Conservation (phyloP, 1,284 basidiomycete species). For the Cryptococcus jaspeensis region DNA sequence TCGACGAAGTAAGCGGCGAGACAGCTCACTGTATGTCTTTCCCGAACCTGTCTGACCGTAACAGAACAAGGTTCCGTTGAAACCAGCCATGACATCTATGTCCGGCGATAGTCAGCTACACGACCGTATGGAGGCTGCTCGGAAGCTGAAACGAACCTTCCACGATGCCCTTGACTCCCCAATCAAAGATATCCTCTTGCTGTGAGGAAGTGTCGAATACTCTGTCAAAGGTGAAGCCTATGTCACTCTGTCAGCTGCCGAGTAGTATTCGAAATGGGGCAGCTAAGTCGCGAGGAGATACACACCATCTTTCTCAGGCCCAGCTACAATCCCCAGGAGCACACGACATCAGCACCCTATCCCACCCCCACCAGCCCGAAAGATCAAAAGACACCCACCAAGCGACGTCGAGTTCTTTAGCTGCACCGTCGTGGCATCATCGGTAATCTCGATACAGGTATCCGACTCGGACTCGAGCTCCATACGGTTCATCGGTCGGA, state of each 20-base stretch:
- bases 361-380: background rate
- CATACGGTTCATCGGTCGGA: conserved; percentile 91
- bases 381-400: conserved; percentile 58
- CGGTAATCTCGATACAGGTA: conserved; percentile 79
- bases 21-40: conserved; percentile 69
- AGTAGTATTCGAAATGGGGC: too few species aligned
- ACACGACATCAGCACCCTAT: conserved; percentile 2
- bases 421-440: conserved; percentile 76
- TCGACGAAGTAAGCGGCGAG: background rate
- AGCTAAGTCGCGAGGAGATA: background rate
- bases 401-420: conserved; percentile 65
- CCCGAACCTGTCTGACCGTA: conserved; percentile 99
- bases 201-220: conserved; percentile 91
- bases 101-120: conserved; percentile 11
- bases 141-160: conserved; percentile 30
- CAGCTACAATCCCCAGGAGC: conserved; percentile 29
- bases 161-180: conserved; percentile 83
- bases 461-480: conserved; percentile 88
- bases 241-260: conserved; percentile 7
- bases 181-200: conserved; percentile 96
- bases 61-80: conserved; percentile 97
- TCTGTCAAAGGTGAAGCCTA: conserved; percentile 93
- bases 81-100: conserved; percentile 96
- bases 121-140: background rate
- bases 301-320: conserved; percentile 51